Conservation (phyloP, 495 filamentous ascomycete species). For the Clavariopsis aquatica region DNA sequence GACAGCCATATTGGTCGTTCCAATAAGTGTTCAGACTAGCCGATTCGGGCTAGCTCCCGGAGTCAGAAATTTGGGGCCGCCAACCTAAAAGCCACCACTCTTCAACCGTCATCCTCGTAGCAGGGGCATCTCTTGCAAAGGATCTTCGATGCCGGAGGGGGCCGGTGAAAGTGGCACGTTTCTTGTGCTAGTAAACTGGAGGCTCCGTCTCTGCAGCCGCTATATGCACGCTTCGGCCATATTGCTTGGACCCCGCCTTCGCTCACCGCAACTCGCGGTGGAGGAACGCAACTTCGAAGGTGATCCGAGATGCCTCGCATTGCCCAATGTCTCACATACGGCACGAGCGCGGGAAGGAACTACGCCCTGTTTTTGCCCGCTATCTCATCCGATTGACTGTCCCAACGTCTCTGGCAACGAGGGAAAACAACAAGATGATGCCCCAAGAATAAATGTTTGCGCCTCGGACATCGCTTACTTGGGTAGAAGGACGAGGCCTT, state of each 20-base stretch:
- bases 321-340: not conserved
- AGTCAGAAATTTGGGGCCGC: no score
- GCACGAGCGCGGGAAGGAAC: not conserved
- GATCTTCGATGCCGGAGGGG: not conserved
- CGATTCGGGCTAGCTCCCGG: no score
- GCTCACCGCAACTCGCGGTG: conserved; percentile 9
- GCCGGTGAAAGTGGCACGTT: not conserved
- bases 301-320: not conserved
- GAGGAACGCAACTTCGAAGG: not conserved
- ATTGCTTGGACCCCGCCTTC: not conserved
- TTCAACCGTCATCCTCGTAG: no score
- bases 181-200: not conserved
- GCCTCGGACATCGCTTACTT: not conserved
- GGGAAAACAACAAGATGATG: no score
- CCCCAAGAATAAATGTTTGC: not conserved
- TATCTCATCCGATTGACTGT: not conserved
- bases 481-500: not conserved
- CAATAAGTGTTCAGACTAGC: no score
- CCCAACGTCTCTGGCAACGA: no score
- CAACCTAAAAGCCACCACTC: no score
- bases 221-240: conserved; percentile 11
- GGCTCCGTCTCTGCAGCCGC: not conserved
- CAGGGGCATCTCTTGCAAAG: not conserved
- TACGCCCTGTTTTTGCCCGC: not conserved
- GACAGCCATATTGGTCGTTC: no score